Evolutionary conservation across 179 eudicot genomes (phyloP), one percentile per base, ranked within the genome.

Genomic region (Beta corolliflora): DNA sequence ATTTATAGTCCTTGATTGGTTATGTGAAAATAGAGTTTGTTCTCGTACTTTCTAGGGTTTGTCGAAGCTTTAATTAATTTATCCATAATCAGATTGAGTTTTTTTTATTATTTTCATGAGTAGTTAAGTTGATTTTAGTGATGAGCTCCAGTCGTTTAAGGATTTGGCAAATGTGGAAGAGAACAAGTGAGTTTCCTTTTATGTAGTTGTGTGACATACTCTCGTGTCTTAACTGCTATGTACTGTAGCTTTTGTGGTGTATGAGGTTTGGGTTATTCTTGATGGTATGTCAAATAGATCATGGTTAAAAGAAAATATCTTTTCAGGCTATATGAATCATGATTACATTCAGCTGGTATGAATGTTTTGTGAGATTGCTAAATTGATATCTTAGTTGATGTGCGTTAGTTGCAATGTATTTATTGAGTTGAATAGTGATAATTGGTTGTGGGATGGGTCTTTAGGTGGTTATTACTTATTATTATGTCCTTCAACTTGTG

Each of bases 111-210:
- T 25, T 25, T 25, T 25, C 25, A 25, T 25, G 25, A 25, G 25
- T 25, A 25, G 25, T 25, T 25, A 25, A 25, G 25, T 25, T 25
- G 25, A 25, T 25, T 25, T 25, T 25, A 25, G 25, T 25, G 25
- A 25, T 3, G 99, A 97, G 90, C 95, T 97, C 55, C 93, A 93
- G 79, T 82, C 94, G 88, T 97, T 97, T 60, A 97, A 93, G 85
- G 99, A 94, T 86, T 79, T 94, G 85, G 84, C 87, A 53, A 88
- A 91, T 59, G 83, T 86, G 70, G 92, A 92, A 76, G 97, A 97
- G 82, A 91, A 81, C 85, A 90, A 91, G 99, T 94, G 81, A 84
- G 83, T 75, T 73, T 68, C 44, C 45, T 50, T 19, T 36, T 61
- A 21, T 59, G 19, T 69, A 71, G 67, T 65, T 53, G 50, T 23